These are phyloP conservation scores for Larix sibirica DNA, from an alignment of 83 land plant species.

Conservation along the genomic window DNA sequence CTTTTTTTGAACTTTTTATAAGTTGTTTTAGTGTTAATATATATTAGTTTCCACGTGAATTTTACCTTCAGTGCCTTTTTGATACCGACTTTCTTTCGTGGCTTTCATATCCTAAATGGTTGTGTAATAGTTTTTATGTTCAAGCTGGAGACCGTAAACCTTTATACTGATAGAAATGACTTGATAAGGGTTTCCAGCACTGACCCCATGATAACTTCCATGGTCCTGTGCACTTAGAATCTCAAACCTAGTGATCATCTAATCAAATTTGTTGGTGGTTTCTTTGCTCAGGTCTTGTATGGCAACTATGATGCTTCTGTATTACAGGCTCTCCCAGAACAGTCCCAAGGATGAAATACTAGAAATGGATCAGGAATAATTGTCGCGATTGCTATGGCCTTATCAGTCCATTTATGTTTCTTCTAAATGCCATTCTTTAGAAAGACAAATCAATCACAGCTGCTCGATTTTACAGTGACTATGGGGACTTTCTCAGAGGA, in stretches of 20 bases:
- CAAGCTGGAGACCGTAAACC: neutral
- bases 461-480: no score
- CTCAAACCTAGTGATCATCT: neutral
- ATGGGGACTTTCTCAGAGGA: no score
- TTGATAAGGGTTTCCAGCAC: no score
- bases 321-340: constrained; percentile 69
- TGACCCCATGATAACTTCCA: no score
- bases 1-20: neutral
- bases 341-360: constrained; percentile 34
- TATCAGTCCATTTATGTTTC: no score
- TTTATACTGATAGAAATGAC: neutral
- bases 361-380: constrained; percentile 18
- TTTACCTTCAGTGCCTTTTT: neutral
- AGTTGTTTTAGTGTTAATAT: neutral
- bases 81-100: neutral
- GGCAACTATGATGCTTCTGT: constrained; percentile 80
- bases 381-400: no score
- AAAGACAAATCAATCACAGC: no score
- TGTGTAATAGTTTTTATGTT: neutral
- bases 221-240: no score
- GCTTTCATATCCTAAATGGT: neutral
- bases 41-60: neutral
- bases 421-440: no score
- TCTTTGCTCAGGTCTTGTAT: constrained; percentile 63
- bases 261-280: constrained; percentile 1